phyloP scores from a whole-genome alignment of 139 green algal genomes.

The Volvox reticuliferus region DNA sequence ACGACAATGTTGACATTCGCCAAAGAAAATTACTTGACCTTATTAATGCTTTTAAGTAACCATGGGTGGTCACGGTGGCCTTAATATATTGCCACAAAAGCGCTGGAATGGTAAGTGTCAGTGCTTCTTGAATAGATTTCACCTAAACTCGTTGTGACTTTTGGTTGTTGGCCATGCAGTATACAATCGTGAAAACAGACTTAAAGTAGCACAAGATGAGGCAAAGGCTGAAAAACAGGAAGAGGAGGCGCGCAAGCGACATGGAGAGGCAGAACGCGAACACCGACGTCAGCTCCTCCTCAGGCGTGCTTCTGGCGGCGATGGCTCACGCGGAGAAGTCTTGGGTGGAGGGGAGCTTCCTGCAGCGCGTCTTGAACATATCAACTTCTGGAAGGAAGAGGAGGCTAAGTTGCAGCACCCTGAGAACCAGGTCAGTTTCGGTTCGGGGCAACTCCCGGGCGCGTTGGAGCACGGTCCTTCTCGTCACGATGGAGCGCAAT shows the following conservation, averaged over 20 bases:
- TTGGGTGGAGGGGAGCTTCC: conserved; percentile 10
- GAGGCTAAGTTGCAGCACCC: conserved; percentile 62
- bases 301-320: conserved; percentile 22
- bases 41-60: neutral
- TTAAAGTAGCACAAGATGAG: conserved; percentile 72
- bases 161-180: conserved; percentile 65
- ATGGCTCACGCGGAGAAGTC: neutral
- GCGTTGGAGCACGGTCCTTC: too few relatives aligned
- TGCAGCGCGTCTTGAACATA: conserved; percentile 58
- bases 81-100: conserved; percentile 98
- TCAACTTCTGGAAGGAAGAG: conserved; percentile 75
- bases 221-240: conserved; percentile 58
- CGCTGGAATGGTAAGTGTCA: conserved; percentile 86
- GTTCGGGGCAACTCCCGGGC: too few relatives aligned
- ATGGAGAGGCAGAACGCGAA: conserved; percentile 71
- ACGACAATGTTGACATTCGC: too few relatives aligned
- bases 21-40: neutral
- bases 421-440: conserved; percentile 61
- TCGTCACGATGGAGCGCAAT: too few relatives aligned
- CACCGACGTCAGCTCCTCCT: conserved; percentile 66
- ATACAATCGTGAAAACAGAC: conserved; percentile 89
- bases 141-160: neutral
- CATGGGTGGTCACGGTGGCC: conserved; percentile 95
- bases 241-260: conserved; percentile 44
- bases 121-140: neutral